Evolutionary conservation across 305 asterid species (phyloP), one percentile per base, ranked within the genome.

Genomic region (Fraxinus ornus): DNA sequence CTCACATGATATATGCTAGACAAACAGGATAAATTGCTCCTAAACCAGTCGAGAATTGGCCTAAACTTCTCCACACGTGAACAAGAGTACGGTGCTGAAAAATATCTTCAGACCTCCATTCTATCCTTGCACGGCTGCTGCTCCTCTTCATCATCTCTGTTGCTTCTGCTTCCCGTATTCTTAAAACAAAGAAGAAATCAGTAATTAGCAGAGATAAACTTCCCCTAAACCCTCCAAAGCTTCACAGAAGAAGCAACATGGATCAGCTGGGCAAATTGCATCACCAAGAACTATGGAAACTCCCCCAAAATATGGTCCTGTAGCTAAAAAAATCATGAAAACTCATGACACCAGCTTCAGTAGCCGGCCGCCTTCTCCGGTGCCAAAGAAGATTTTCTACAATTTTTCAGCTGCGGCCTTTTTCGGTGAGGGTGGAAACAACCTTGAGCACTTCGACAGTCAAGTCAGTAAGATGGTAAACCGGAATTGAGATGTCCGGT

Each of bases 311-410:
- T 57, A 81, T 10, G 85, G 85, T 5, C 85, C 78, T 10, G 32
- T n/a, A 7, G 85, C 85, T 28, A 81, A 84, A 81, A 28, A 81
- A 78, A 76, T 84, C 64, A 4, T 81, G n/a, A 84, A 78, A 78
- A 80, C 83, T n/a, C 84, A 78, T 7, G 88, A 83, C 19, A 26
- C 52, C 8, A 76, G 8, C 68, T 83, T 86, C 21, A 80, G 85
- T 19, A 83, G 71, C 44, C 68, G 84, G 5, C 78, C 83, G 0
- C 62, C 64, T 37, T 72, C 84, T 0, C 75, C 26, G 0, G 82
- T 77, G 17, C 30, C 60, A 5, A 80, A 36, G 35, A 21, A 28
- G 6, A 75, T 83, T 7, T 57, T 83, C 70, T 80, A 74, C 55
- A 49, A 64, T 28, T 60, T 4, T 39, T 73, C 15, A 21, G 73